Conservation (phyloP, 108 stramenopile genomes). For the Conticribra weissflogii region DNA sequence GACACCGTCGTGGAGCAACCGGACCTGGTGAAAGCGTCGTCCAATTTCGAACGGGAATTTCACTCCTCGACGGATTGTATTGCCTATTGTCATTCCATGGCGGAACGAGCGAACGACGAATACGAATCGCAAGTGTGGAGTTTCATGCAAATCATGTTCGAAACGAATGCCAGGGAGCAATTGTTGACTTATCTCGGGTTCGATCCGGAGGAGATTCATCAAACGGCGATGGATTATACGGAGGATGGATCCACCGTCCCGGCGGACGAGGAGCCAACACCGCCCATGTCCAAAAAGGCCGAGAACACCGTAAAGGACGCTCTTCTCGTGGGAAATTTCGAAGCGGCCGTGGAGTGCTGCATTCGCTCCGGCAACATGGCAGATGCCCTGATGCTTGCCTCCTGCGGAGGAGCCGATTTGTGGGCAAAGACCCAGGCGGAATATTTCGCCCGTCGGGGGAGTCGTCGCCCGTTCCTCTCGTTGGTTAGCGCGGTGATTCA, state of each 20-base stretch:
- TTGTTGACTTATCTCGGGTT: conserved; percentile 93
- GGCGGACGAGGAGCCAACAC: conserved; percentile 15
- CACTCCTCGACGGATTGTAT: conserved; percentile 55
- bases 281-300: conserved; percentile 59
- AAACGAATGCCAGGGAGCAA: conserved; percentile 88
- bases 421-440: conserved; percentile 90
- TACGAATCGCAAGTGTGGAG: conserved; percentile 82
- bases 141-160: conserved; percentile 96
- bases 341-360: conserved; percentile 96
- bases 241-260: conserved; percentile 28
- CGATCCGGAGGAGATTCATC: conserved; percentile 74
- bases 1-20: conserved; percentile 70
- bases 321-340: conserved; percentile 95
- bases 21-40: conserved; percentile 61
- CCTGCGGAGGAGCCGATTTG: conserved; percentile 92
- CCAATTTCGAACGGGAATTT: conserved; percentile 75
- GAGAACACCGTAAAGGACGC: conserved; percentile 85
- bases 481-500: conserved; percentile 91
- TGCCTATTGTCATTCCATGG: conserved; percentile 76
- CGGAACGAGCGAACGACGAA: conserved; percentile 44
- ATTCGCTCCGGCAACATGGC: conserved; percentile 86
- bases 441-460: conserved; percentile 81
- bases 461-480: conserved; percentile 79
- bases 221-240: conserved; percentile 54
- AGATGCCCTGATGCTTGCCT: conserved; percentile 93